These are phyloP conservation scores for Cryptosporidium canis DNA, from an alignment of 169 alveolate species.

Conservation along the genomic window DNA sequence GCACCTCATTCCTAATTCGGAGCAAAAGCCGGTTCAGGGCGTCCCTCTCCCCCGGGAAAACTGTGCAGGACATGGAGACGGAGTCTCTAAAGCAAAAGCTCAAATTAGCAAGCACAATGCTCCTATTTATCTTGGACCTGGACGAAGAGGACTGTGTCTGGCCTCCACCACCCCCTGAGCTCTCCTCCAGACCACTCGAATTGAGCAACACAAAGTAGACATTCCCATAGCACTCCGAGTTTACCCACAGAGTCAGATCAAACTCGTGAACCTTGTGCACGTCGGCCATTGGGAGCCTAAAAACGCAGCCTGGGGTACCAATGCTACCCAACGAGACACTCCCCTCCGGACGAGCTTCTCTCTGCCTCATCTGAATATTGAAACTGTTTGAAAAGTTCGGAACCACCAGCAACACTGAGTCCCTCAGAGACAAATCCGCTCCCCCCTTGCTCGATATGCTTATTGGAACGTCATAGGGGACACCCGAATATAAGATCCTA, in stretches of 20 bases:
- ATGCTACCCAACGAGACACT: neutral
- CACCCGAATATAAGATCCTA: conserved; percentile 6
- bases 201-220: conserved; percentile 26
- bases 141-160: neutral
- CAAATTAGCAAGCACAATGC: conserved; percentile 19
- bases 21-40: neutral
- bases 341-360: neutral
- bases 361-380: neutral
- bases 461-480: conserved; percentile 17
- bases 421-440: neutral
- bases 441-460: neutral
- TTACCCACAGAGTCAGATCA: conserved; percentile 34
- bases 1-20: conserved; percentile 1
- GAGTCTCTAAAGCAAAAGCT: neutral
- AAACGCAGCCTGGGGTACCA: neutral
- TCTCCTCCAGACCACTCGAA: neutral
- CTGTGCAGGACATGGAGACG: conserved; percentile 12
- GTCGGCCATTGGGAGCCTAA: neutral
- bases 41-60: conserved; percentile 27
- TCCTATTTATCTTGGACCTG: neutral
- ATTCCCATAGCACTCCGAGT: conserved; percentile 49
- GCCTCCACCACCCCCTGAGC: neutral
- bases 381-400: neutral
- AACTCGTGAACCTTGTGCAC: neutral
- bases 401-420: conserved; percentile 12